Evolutionary conservation across 306 rosid genomes (phyloP).

Genomic region (Rubus idaeus): DNA sequence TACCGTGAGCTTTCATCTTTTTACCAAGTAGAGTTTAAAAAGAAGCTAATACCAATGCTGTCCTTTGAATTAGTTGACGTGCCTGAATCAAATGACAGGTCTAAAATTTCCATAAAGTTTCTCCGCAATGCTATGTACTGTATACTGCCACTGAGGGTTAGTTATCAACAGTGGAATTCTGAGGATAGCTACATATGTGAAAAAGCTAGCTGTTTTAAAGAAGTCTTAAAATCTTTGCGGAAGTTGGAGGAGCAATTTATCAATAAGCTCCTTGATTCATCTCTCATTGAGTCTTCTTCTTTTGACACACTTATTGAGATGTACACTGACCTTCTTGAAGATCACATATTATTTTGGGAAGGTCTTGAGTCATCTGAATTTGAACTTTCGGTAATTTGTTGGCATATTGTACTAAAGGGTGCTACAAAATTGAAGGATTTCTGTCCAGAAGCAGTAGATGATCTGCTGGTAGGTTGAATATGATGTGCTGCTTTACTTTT

Average conservation of each 20-base stretch:
- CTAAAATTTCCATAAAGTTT: slow-evolving; percentile 19
- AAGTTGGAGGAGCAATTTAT: slow-evolving; percentile 65
- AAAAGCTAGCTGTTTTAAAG: slow-evolving; percentile 30
- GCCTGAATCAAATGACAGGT: slow-evolving; percentile 32
- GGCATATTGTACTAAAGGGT: slow-evolving; percentile 63
- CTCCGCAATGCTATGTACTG: slow-evolving; percentile 59
- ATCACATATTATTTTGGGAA: slow-evolving; percentile 64
- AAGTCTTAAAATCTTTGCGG: slow-evolving; percentile 50
- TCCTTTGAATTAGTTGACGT: slow-evolving; percentile 53
- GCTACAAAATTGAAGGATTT: slow-evolving; percentile 45
- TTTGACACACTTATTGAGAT: slow-evolving; percentile 47
- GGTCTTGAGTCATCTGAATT: slow-evolving; percentile 40
- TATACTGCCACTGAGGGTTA: slow-evolving; percentile 48
- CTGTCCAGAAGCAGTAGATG: slow-evolving; percentile 53
- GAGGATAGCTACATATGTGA: slow-evolving; percentile 39
- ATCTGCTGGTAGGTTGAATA: slow-evolving; percentile 56
- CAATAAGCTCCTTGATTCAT: slow-evolving; percentile 43
- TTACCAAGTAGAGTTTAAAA: slow-evolving; percentile 33
- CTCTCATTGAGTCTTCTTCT: slow-evolving; percentile 51
- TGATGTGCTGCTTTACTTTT: slow-evolving; percentile 19
- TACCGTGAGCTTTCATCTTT: slow-evolving; percentile 26
- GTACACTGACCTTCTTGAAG: slow-evolving; percentile 57
- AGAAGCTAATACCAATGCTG: slow-evolving; percentile 53
- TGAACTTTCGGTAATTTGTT: slow-evolving; percentile 54
- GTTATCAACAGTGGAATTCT: slow-evolving; percentile 55